These are phyloP conservation scores for Cerioporus squamosus DNA, from an alignment of 1,284 basidiomycete species.

Conservation along the genomic window DNA sequence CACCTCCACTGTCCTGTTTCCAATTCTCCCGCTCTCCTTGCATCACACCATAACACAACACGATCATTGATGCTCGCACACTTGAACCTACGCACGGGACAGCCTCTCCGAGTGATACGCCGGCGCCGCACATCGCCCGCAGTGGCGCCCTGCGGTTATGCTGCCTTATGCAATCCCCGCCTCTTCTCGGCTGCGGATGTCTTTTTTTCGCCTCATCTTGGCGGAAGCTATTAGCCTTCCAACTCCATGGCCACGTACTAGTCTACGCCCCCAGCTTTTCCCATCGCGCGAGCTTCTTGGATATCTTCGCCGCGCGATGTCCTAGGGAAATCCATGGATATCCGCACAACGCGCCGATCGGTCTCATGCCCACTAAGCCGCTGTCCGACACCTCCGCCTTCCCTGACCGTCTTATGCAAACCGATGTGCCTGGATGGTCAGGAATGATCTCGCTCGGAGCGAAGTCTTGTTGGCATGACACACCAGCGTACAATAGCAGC, in stretches of 20 bases:
- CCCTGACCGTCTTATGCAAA: slow-evolving; percentile 2
- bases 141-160: neutral
- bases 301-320: too few species aligned
- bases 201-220: neutral
- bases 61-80: slow-evolving; percentile 10
- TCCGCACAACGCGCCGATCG: slow-evolving; percentile 1
- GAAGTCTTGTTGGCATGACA: slow-evolving; percentile 23
- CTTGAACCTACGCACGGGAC: neutral
- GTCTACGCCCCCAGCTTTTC: too few species aligned
- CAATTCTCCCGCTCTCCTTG: neutral
- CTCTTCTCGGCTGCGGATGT: slow-evolving; percentile 1
- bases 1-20: neutral
- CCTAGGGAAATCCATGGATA: neutral
- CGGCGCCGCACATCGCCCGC: slow-evolving; percentile 12
- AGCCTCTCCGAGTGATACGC: slow-evolving; percentile 7
- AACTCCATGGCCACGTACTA: neutral
- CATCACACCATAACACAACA: slow-evolving; percentile 7
- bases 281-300: neutral
- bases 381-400: neutral
- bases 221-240: slow-evolving; percentile 3
- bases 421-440: slow-evolving; percentile 11
- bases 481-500: slow-evolving; percentile 1
- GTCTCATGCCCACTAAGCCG: neutral
- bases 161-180: slow-evolving; percentile 8
- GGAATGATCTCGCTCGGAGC: slow-evolving; percentile 6